Base-by-base conservation (phyloP, 2,329 filamentous ascomycete genomes). In the Ceratocystis smalleyi region DNA sequence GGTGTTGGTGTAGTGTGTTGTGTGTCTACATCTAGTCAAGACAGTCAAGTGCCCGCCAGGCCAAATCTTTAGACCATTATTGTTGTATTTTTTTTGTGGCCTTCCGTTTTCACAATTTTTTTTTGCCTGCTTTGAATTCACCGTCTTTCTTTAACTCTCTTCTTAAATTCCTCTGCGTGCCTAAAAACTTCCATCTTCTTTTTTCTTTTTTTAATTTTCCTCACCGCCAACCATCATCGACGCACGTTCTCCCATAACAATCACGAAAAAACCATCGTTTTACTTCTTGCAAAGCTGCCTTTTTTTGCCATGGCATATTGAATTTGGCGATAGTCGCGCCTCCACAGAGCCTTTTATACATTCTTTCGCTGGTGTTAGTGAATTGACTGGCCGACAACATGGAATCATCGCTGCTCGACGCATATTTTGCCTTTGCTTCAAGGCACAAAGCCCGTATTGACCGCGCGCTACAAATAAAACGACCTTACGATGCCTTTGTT, bases 141-240 rank as follows among this genome's bases (percentile, higher is more conserved):
- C 45, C 45, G 45, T 30, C 45, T 65, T 47, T 66, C 17, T 43
- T 43, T 27, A 24, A 5, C 40, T 55, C 15, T 49, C 49, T 60
- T 62, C 63, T 66, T 61, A 49, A 47, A 61, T 43, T 61, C 55
- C 40, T 59, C 12, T 49, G 27, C 10, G 19, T 35, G 55, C 55
- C 22, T 6, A 22, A 35, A 32, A 40, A 19, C 30, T 59, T 59
- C 22, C 1, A 6, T 15, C 27, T 59, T 35, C 27, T 43, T 40
- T 59, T 59, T 59, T n/a, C 19, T 17, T 40, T 59, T 59, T 59
- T n/a, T 35, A 5, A 47, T 47, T 22, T 47, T 22, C 45, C 8
- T 47, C 45, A 47, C 19, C 45, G 45, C 5, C 45, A 22, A 47
- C 45, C 17, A 47, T n/a, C 45, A 47, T 47, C 45, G 45, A 22